A percentile compares a stretch with the other conserved stretches of the same genome.
These are phyloP conservation scores for Echeveria elegans DNA, from an alignment of 164 flowering plant genomes.

Conservation along the genomic window DNA sequence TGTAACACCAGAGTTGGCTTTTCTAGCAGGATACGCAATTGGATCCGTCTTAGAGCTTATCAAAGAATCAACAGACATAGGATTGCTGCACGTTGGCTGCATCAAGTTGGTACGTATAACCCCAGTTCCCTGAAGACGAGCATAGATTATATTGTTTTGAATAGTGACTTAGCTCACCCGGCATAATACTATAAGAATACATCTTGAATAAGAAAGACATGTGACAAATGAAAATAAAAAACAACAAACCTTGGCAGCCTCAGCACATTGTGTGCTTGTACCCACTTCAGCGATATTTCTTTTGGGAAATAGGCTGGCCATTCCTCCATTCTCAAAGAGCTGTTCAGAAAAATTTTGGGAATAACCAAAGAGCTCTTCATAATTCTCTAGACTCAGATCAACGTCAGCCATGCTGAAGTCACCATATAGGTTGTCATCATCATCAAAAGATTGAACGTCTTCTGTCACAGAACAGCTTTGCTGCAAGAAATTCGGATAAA, in stretches of 20 bases:
- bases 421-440: slow-evolving; percentile 41
- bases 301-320: slow-evolving; percentile 60
- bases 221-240: slow-evolving; percentile 1
- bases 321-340: slow-evolving; percentile 65
- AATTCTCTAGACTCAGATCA: slow-evolving; percentile 70
- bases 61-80: slow-evolving; percentile 71
- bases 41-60: slow-evolving; percentile 74
- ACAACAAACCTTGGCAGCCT: slow-evolving; percentile 41
- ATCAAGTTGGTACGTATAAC: slow-evolving; percentile 28
- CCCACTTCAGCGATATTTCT: slow-evolving; percentile 45
- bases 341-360: slow-evolving; percentile 49
- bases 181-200: not conserved
- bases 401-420: slow-evolving; percentile 68
- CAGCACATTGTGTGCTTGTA: slow-evolving; percentile 43
- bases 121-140: slow-evolving; percentile 35
- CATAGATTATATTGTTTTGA: not conserved
- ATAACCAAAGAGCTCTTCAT: slow-evolving; percentile 76
- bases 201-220: not conserved
- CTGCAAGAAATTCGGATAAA: slow-evolving; percentile 3
- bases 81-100: slow-evolving; percentile 76
- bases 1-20: slow-evolving; percentile 29
- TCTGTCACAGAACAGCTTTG: slow-evolving; percentile 25
- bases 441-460: slow-evolving; percentile 27
- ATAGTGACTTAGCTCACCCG: too few species aligned
- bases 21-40: slow-evolving; percentile 34